Evolutionary conservation across 1,284 basidiomycete species (phyloP), one percentile per base, ranked within the genome.

Genomic region (Wallemia hederae): DNA sequence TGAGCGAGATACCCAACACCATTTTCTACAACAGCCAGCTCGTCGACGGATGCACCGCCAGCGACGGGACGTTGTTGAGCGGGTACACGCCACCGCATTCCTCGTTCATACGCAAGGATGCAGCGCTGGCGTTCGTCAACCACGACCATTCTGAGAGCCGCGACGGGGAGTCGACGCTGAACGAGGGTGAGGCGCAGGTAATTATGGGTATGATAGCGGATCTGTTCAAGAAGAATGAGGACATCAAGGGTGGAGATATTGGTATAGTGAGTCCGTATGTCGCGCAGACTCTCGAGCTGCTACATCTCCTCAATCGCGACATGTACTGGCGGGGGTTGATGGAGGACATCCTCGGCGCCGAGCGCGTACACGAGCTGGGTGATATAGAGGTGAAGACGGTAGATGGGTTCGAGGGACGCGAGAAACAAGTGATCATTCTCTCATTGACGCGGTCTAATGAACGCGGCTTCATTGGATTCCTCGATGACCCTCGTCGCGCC

Each of bases 341-440:
- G 67, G 68, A 70, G 31, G 66, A 70, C 5, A 74, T 77, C 1
- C 73, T 89, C 14, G 85, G 83, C 17, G 69, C 74, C 5, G 75
- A 76, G 58, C 78, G 84, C 39, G 78, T 75, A n/a, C 71, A 75
- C 68, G 78, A 87, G 64, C 68, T 85, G 2, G 67, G 70, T 0
- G 69, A 77, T 58, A 76, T 91, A 60, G 87, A 90, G 68, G 77
- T 90, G 66, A 84, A 82, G 70, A 90, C 87, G 0, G 86, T 91
- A 9, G 87, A 91, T 67, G 90, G 88, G 17, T 96, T 92, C 69
- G 86, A 96, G 69, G 89, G 89, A 0, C 77, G 88, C 58, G 87
- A 96, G 72, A 94, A 94, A 73, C 80, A 84, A 15, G 80, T 90
- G 27, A 85, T 94, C 65, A 75, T 94, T 59, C 90, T 94, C 68